phyloP scores from a whole-genome alignment of 1,284 basidiomycete genomes.

The Sanghuangporus baumii region DNA sequence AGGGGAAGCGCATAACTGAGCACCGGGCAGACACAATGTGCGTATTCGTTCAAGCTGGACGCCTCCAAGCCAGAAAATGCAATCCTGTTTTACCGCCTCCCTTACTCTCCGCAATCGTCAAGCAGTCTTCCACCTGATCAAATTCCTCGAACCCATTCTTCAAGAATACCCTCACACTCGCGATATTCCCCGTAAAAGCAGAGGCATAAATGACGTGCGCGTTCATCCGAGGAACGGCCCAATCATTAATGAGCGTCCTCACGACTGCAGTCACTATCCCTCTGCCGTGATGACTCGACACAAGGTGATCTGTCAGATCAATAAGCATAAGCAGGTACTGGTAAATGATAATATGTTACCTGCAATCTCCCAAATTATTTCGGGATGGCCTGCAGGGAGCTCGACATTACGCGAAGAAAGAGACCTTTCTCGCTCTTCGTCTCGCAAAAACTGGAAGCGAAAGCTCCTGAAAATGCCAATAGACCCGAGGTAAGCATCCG shows the following conservation, averaged over 20 bases:
- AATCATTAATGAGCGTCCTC: conserved; percentile 23
- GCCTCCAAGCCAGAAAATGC: conserved; percentile 21
- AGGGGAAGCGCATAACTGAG: too few relatives aligned
- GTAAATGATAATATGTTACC: conserved; percentile 1
- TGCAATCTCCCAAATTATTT: conserved; percentile 20
- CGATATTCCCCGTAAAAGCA: conserved; percentile 23
- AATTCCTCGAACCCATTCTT: conserved; percentile 26
- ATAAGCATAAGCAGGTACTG: too few relatives aligned
- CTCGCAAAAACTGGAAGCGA: conserved; percentile 10
- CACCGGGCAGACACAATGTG: too few relatives aligned
- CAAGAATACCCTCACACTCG: conserved; percentile 25
- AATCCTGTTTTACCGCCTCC: conserved; percentile 19
- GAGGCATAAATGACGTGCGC: conserved; percentile 20
- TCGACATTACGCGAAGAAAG: conserved; percentile 10
- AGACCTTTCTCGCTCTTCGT: conserved; percentile 7
- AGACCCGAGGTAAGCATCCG: conserved; percentile 19
- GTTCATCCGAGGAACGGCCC: conserved; percentile 28
- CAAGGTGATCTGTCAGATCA: conserved; percentile 23
- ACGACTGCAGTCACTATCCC: conserved; percentile 28
- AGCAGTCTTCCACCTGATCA: conserved; percentile 19
- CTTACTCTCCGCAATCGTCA: conserved; percentile 19
- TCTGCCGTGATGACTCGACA: conserved; percentile 25
- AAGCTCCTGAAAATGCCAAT: conserved; percentile 8
- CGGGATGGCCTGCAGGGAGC: conserved; percentile 15
- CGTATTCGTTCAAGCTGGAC: too few relatives aligned